Evolutionary conservation across 805 yeast species (phyloP), one percentile per base, ranked within the genome.

Genomic region (Maudiozyma barnettii): DNA sequence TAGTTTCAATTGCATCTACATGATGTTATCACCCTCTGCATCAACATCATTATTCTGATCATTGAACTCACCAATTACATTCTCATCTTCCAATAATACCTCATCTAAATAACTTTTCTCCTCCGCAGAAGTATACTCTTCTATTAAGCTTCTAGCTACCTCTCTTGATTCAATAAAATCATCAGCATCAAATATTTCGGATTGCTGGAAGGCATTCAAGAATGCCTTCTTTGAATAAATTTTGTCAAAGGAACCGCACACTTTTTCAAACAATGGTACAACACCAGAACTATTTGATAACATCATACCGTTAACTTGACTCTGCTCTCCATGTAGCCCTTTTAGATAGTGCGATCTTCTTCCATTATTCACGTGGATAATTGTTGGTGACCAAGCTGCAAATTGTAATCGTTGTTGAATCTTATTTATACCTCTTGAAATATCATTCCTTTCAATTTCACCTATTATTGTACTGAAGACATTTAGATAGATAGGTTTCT

Each of bases 371-470:
- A 89, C 70, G 58, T 88, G 93, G 5, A 89, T 75, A 7, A 89
- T 76, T 0, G 89, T 77, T 0, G 93, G 80, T 0, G 88, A 77
- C 89, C 95, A 85, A 0, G 95, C 93, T 3, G 87, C 87, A 67
- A 88, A 93, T 23, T 76, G 72, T 1, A 88, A 72, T 46, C 91
- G 65, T 45, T 77, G 78, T 52, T 82, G 82, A 0, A 85, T 79
- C 53, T 81, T 78, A 2, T 75, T 58, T 18, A 77, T 66, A 1
- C 85, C 88, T 58, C 81, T 82, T 44, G 81, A 81, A 3, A 85
- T 75, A 54, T 90, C 97, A 3, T 70, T 68, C 45, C 82, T 86
- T 54, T 84, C 87, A 20, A 73, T 64, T 19, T 44, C 16, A 43
- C 79, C 96, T 68, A 73, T 85, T 50, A 78, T 72, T 41, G 81